A percentile compares a stretch with the other conserved stretches of the same genome.
These are phyloP conservation scores for Puccinia polysora DNA, from an alignment of 1,284 basidiomycete genomes.

Conservation along the genomic window DNA sequence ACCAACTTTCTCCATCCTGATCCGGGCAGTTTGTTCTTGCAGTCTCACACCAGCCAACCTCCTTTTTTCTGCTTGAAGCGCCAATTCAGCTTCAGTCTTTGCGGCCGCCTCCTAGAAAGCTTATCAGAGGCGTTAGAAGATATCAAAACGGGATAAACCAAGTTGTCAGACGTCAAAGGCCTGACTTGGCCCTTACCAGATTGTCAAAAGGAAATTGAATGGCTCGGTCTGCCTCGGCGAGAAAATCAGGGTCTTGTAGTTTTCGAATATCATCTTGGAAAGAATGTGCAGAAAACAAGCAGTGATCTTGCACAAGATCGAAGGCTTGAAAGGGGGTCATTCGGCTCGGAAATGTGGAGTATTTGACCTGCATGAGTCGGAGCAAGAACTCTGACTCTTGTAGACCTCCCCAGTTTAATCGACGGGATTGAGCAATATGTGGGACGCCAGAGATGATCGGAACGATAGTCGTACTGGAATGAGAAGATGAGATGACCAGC, in stretches of 20 bases:
- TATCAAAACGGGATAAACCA: not conserved
- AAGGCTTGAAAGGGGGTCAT: constrained; percentile 59
- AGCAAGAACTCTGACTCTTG: constrained; percentile 87
- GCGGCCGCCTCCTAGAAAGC: constrained; percentile 62
- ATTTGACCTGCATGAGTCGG: constrained; percentile 90
- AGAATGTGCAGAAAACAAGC: constrained; percentile 70
- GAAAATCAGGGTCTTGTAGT: constrained; percentile 62
- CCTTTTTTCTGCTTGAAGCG: constrained; percentile 69
- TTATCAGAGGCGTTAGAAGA: not conserved
- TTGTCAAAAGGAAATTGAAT: constrained; percentile 77
- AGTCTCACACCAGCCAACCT: constrained; percentile 79
- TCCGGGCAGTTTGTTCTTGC: constrained; percentile 86
- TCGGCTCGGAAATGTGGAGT: constrained; percentile 72
- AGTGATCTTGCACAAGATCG: constrained; percentile 68
- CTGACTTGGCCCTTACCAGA: constrained; percentile 57
- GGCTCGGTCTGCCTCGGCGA: constrained; percentile 67
- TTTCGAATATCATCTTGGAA: constrained; percentile 66
- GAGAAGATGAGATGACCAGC: constrained; percentile 75
- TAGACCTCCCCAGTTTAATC: constrained; percentile 87
- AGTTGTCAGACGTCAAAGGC: constrained; percentile 19
- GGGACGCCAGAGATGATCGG: constrained; percentile 76
- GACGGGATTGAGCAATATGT: constrained; percentile 68
- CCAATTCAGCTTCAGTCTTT: constrained; percentile 85
- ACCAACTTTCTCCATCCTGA: constrained; percentile 74
- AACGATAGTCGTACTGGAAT: constrained; percentile 77